Evolutionary conservation across 371 early-diverging fungal species (phyloP).

Genomic region (Blyttiomyces sp.): DNA sequence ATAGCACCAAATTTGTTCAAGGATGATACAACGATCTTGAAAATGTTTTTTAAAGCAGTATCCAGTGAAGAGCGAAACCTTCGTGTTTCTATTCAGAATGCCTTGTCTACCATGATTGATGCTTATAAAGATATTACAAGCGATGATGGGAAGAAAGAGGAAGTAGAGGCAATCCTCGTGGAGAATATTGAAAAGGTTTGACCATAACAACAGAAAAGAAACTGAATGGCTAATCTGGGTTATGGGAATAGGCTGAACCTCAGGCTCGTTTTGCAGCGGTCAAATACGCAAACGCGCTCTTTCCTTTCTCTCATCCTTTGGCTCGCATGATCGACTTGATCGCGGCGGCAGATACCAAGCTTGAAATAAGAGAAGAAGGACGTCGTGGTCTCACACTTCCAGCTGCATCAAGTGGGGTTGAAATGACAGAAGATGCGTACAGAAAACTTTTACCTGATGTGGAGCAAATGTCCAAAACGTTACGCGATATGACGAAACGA

Average conservation of each 20-base stretch:
- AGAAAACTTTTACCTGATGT: conserved; percentile 21
- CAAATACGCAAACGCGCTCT: conserved; percentile 72
- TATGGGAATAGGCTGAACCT: conserved; percentile 38
- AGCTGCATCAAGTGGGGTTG: neutral
- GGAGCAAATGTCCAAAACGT: conserved; percentile 6
- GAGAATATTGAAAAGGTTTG: conserved; percentile 63
- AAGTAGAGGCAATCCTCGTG: conserved; percentile 50
- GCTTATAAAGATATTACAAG: conserved; percentile 49
- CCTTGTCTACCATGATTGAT: conserved; percentile 74
- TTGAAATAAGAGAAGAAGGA: conserved; percentile 76
- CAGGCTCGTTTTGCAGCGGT: conserved; percentile 65
- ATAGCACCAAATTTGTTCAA: conserved; percentile 64
- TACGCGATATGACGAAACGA: conserved; percentile 15
- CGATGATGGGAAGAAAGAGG: conserved; percentile 33
- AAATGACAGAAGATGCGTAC: neutral
- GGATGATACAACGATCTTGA: conserved; percentile 58
- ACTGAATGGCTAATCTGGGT: neutral
- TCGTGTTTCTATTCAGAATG: conserved; percentile 75
- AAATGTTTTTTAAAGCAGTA: conserved; percentile 67
- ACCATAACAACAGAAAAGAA: no score
- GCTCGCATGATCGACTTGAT: conserved; percentile 75
- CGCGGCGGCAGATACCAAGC: conserved; percentile 65
- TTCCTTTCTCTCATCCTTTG: conserved; percentile 67
- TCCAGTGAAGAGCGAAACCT: conserved; percentile 61
- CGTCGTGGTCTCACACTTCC: conserved; percentile 42